These are phyloP conservation scores for Eimeria sp. DNA, from an alignment of 169 alveolate species.

Conservation along the genomic window DNA sequence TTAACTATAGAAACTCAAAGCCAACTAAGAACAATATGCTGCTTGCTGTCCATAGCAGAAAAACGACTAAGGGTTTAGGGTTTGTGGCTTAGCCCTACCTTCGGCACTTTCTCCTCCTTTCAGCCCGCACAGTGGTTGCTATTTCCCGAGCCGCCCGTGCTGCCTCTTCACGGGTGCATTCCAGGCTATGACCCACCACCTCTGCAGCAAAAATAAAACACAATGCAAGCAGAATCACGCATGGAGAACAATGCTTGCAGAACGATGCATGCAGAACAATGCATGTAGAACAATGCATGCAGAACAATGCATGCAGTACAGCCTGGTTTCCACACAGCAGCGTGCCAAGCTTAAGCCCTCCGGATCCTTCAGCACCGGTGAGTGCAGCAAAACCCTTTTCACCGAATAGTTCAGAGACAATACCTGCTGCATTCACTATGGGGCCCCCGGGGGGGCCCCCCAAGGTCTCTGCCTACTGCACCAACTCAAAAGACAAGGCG, in stretches of 20 bases:
- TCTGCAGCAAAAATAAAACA: constrained; percentile 4
- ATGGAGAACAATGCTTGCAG: not conserved
- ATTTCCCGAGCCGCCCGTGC: constrained; percentile 51
- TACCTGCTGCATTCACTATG: not conserved
- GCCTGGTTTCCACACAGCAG: not conserved
- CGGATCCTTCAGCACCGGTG: not conserved
- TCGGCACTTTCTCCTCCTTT: constrained; percentile 43
- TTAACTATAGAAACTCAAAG: not conserved
- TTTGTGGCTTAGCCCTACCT: not conserved
- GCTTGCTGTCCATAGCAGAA: not conserved
- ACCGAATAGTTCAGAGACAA: not conserved
- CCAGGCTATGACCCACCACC: constrained; percentile 11
- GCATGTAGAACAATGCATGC: not conserved
- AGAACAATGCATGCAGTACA: not conserved
- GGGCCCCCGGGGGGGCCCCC: too few relatives aligned
- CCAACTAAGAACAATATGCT: not conserved
- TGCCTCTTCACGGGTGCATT: not conserved
- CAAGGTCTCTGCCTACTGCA: too few relatives aligned
- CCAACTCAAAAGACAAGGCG: too few relatives aligned
- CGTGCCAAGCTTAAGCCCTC: not conserved
- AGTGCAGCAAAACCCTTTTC: not conserved
- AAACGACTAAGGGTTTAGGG: not conserved
- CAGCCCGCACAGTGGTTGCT: constrained; percentile 12
- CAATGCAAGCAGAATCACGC: too few relatives aligned
- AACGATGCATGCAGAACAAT: not conserved